Percentiles rank a stretch among this genome's conserved stretches.
These are phyloP conservation scores for Suhomyces emberorum DNA, from an alignment of 805 yeast genomes.

Conservation along the genomic window DNA sequence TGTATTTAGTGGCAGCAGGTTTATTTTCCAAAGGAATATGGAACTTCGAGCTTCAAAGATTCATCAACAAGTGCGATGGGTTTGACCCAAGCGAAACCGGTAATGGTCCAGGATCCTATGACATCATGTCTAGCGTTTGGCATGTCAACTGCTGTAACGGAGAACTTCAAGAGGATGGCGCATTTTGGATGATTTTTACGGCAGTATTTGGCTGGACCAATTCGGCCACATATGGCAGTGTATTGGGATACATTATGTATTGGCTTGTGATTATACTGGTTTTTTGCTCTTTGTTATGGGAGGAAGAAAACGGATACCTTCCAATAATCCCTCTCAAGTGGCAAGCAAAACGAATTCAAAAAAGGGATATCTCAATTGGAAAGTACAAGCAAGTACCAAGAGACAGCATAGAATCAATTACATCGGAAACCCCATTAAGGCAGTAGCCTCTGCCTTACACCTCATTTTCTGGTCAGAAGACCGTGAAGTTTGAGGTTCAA, in stretches of 20 bases:
- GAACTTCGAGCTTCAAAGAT: constrained; percentile 80
- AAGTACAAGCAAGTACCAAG: no score
- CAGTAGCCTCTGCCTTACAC: no score
- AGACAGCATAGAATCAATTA: constrained; percentile 24
- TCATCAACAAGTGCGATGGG: constrained; percentile 72
- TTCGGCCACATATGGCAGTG: constrained; percentile 88
- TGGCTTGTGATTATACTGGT: constrained; percentile 56
- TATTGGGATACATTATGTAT: constrained; percentile 63
- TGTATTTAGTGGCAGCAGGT: constrained; percentile 85
- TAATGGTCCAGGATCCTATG: constrained; percentile 91
- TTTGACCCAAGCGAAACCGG: constrained; percentile 86
- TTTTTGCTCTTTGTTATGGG: constrained; percentile 41
- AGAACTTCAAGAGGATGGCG: constrained; percentile 59
- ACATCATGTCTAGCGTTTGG: constrained; percentile 77
- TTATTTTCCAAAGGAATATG: constrained; percentile 83
- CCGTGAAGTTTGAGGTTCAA: no score
- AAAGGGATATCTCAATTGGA: constrained; percentile 17
- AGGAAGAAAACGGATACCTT: constrained; percentile 39
- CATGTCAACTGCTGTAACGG: constrained; percentile 95
- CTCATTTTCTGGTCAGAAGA: no score
- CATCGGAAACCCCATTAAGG: constrained; percentile 25
- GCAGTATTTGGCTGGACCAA: constrained; percentile 94
- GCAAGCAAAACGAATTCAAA: constrained; percentile 55
- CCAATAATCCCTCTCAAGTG: constrained; percentile 52
- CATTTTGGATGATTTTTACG: constrained; percentile 86